Evolutionary conservation across 768 basidiomycete species (phyloP).

Genomic region (Auriscalpium orientale): DNA sequence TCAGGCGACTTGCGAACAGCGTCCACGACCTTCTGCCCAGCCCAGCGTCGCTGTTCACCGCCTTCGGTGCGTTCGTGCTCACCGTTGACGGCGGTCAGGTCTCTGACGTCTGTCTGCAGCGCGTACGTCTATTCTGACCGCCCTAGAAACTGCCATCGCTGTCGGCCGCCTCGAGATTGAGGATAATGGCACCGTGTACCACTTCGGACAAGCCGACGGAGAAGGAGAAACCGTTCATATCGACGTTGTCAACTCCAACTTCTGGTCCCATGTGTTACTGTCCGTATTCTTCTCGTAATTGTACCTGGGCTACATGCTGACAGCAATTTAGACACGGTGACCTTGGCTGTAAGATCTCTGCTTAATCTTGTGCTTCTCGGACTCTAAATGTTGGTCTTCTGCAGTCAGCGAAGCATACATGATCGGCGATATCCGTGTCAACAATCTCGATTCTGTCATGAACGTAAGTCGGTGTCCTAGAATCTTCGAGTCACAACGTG

Average conservation of each 20-base stretch:
- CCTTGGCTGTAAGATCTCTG: constrained; percentile 23
- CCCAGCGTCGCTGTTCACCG: neutral
- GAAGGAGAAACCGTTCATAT: constrained; percentile 14
- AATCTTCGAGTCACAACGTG: no score
- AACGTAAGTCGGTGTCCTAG: constrained; percentile 17
- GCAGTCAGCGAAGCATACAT: constrained; percentile 32
- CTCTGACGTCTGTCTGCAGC: constrained; percentile 11
- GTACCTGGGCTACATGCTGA: no score
- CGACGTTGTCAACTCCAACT: constrained; percentile 22
- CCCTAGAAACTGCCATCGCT: constrained; percentile 18
- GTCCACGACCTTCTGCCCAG: neutral
- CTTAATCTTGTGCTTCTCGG: neutral
- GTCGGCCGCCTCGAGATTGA: constrained; percentile 23
- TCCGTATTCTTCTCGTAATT: constrained; percentile 1
- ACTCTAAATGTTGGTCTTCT: neutral
- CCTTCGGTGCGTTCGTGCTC: constrained; percentile 2
- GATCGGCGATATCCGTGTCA: constrained; percentile 25
- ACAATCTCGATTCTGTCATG: constrained; percentile 25
- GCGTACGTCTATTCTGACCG: constrained; percentile 19
- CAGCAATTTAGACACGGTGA: constrained; percentile 20
- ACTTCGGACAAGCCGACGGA: constrained; percentile 18
- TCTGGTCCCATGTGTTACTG: constrained; percentile 29
- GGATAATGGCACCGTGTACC: constrained; percentile 17
- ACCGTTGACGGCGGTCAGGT: neutral
- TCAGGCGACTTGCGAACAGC: neutral